Conservation (phyloP, 345 rosid genomes). For the Iberis pinnata region DNA sequence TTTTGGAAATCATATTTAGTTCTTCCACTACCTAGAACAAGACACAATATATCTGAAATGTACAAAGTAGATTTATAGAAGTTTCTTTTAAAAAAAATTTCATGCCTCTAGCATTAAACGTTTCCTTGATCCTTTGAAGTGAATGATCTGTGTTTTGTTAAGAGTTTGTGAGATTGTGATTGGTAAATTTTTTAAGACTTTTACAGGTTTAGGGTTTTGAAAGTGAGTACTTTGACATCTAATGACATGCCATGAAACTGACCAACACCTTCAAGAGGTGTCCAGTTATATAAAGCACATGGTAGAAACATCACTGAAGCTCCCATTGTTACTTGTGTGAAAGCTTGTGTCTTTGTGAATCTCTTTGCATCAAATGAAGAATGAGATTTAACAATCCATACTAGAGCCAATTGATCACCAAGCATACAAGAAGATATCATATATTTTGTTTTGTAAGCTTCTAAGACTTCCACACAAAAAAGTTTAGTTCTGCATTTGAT, state of each 20-base stretch:
- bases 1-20: constrained; percentile 79
- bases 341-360: constrained; percentile 57
- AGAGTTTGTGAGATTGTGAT: background rate
- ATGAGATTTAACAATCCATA: constrained; percentile 56
- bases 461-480: constrained; percentile 53
- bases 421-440: constrained; percentile 86
- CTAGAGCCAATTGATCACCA: constrained; percentile 89
- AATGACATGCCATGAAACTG: constrained; percentile 97
- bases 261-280: constrained; percentile 98
- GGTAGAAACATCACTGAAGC: constrained; percentile 73
- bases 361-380: constrained; percentile 55
- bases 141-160: constrained; percentile 58
- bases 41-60: constrained; percentile 74
- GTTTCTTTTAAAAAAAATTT: too few relatives aligned
- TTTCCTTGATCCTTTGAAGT: constrained; percentile 95
- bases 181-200: background rate
- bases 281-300: constrained; percentile 82
- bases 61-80: constrained; percentile 43
- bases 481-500: constrained; percentile 56
- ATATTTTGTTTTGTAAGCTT: constrained; percentile 60
- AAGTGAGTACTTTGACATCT: constrained; percentile 77
- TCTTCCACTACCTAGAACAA: constrained; percentile 76
- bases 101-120: constrained; percentile 95
- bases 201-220: constrained; percentile 3
- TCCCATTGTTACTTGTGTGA: constrained; percentile 46